These are phyloP conservation scores for Aspergillus calidoustus DNA, from an alignment of 2,329 filamentous ascomycete genomes.

Conservation along the genomic window DNA sequence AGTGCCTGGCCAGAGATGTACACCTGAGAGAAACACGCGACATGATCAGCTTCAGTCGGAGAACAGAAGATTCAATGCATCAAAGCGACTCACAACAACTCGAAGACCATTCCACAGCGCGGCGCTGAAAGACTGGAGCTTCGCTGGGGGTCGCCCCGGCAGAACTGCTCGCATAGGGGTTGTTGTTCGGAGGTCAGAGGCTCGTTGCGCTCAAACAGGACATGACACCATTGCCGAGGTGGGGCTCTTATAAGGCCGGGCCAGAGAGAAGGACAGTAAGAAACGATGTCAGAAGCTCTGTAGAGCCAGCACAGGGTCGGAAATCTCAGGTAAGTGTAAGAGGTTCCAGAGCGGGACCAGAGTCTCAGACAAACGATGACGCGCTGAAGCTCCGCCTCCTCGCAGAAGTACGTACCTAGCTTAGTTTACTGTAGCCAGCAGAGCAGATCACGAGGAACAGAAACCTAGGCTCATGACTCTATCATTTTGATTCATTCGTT, in stretches of 20 bases:
- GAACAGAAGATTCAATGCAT: neutral
- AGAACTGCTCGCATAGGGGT: conserved; percentile 76
- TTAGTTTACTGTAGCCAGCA: neutral
- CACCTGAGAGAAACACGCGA: conserved; percentile 56
- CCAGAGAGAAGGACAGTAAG: neutral
- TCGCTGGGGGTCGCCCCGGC: conserved; percentile 76
- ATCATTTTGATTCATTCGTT: conserved; percentile 1
- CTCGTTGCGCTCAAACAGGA: conserved; percentile 32
- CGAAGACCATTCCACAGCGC: conserved; percentile 74
- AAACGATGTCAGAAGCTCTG: neutral
- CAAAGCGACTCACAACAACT: conserved; percentile 65
- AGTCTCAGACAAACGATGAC: conserved; percentile 14
- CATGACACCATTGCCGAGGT: conserved; percentile 41
- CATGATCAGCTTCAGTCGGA: conserved; percentile 18
- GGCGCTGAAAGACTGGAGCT: conserved; percentile 76
- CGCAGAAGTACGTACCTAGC: neutral
- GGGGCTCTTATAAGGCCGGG: neutral
- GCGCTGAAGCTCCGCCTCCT: conserved; percentile 21
- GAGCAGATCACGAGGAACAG: neutral
- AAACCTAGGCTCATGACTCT: neutral
- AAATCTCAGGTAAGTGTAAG: neutral
- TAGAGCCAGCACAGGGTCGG: neutral
- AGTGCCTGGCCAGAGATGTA: conserved; percentile 91
- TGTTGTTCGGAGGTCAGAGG: conserved; percentile 33
- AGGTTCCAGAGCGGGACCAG: neutral